A percentile compares a stretch with the other conserved stretches of the same genome.
Conservation (phyloP, 148 eudicot species). For the Rhododendron simsii region DNA sequence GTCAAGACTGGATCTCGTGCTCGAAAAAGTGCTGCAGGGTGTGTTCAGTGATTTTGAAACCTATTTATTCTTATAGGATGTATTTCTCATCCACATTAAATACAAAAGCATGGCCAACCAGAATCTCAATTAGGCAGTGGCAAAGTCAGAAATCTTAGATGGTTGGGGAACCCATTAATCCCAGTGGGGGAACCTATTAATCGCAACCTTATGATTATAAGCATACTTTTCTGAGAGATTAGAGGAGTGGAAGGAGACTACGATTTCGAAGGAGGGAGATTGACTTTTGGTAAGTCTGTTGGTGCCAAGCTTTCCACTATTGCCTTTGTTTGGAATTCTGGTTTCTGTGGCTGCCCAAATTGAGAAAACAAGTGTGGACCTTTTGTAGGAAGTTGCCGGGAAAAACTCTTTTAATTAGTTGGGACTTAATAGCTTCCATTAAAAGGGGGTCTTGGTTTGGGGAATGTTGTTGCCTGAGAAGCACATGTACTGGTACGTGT, state of each 20-base stretch:
- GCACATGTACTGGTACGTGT: no score
- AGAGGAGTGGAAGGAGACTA: neutral
- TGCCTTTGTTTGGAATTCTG: no score
- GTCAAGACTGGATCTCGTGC: constrained; percentile 97
- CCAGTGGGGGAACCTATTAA: neutral
- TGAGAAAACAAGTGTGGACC: no score
- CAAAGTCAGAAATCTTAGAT: neutral
- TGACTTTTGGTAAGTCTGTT: neutral
- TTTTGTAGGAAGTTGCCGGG: no score
- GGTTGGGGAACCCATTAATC: neutral
- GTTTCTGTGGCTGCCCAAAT: no score
- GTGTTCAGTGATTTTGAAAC: constrained; percentile 19
- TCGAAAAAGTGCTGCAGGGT: constrained; percentile 99
- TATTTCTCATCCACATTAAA: neutral
- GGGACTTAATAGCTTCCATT: no score
- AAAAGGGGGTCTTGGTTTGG: no score
- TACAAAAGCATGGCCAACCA: neutral
- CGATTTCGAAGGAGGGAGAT: neutral
- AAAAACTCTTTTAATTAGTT: no score
- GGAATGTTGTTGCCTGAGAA: no score
- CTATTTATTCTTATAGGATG: neutral
- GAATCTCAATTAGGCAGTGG: neutral
- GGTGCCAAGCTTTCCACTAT: neutral
- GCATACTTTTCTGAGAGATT: neutral
- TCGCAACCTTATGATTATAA: neutral